phyloP scores from a whole-genome alignment of 768 basidiomycete genomes.

The Auricularia cornea region DNA sequence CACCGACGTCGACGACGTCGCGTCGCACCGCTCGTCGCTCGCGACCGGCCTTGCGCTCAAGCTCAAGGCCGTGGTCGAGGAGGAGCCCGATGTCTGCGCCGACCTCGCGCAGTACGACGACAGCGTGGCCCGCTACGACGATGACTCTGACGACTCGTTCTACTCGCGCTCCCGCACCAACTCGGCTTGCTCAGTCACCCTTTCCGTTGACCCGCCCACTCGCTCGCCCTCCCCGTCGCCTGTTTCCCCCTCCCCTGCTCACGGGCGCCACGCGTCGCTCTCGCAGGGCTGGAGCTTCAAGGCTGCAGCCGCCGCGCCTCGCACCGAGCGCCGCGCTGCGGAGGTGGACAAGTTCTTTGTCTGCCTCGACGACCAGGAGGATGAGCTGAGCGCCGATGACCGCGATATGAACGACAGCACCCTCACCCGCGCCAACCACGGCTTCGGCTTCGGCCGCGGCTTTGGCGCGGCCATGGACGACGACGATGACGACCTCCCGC shows the following conservation, averaged over 20 bases:
- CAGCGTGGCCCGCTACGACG: conserved; percentile 20
- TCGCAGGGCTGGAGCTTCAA: conserved; percentile 65
- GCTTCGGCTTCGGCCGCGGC: conserved; percentile 51
- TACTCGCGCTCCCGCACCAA: conserved; percentile 17
- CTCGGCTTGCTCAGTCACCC: conserved; percentile 18
- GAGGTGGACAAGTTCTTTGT: conserved; percentile 74
- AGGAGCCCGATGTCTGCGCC: not conserved
- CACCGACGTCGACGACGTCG: conserved; percentile 60
- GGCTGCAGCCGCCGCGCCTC: conserved; percentile 12
- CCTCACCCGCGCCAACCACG: conserved; percentile 36
- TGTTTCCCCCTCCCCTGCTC: conserved; percentile 14
- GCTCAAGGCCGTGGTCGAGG: conserved; percentile 7
- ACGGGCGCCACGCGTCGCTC: conserved; percentile 35
- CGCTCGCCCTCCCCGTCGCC: conserved; percentile 17
- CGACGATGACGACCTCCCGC: conserved; percentile 41
- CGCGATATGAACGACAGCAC: conserved; percentile 16
- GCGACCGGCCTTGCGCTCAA: not conserved
- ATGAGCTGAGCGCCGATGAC: conserved; percentile 38
- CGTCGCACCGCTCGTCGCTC: conserved; percentile 21
- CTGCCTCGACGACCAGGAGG: conserved; percentile 44
- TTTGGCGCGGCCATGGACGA: conserved; percentile 36
- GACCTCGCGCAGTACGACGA: conserved; percentile 25
- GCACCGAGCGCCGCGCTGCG: conserved; percentile 15
- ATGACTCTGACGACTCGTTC: conserved; percentile 35
- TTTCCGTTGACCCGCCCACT: conserved; percentile 20